Base-by-base conservation (phyloP, 805 yeast genomes). In the Wickerhamomyces chambardii region DNA sequence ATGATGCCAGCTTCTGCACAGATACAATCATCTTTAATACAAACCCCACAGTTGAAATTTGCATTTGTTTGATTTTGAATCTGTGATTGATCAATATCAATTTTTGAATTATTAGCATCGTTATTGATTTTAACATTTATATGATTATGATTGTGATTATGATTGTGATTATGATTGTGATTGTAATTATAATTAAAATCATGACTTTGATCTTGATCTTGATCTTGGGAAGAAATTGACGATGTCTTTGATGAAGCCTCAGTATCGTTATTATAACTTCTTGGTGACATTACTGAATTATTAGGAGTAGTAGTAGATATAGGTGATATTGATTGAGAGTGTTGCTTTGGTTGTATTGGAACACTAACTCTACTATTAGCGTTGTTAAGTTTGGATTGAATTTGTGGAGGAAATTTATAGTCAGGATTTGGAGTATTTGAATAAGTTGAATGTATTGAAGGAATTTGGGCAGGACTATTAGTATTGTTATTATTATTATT, bases 21-120 rank as follows among this genome's bases (percentile, higher is more conserved):
- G 12, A 80, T 53, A 50, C 89, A 82, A 37, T 70, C 77, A 34
- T 78, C 86, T 50, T 78, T 78, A 29, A 63, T 53, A 51, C 89
- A 81, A n/a, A 75, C 73, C 3, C 78, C 81, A 53, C 89, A 81
- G n/a, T n/a, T n/a, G n/a, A n/a, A n/a, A n/a, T n/a, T n/a, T n/a
- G n/a, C n/a, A n/a, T n/a, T n/a, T n/a, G n/a, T n/a, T n/a, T n/a
- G n/a, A n/a, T n/a, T n/a, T n/a, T n/a, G n/a, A n/a, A n/a, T n/a
- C n/a, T n/a, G n/a, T n/a, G n/a, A n/a, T n/a, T n/a, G n/a, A 37
- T 63, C 66, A 30, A 52, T 60, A 11, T 14, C 27, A 14, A n/a
- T 24, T 19, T 19, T 19, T 11, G n/a, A 6, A 24, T 24, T 24
- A 5, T 24, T 24, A 7, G 9, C 12, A 24, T 24, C 12, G 6